Percentiles rank a stretch among this genome's conserved stretches.
phyloP scores from a whole-genome alignment of 2,329 filamentous ascomycete species.

The Botryosphaeria agaves region DNA sequence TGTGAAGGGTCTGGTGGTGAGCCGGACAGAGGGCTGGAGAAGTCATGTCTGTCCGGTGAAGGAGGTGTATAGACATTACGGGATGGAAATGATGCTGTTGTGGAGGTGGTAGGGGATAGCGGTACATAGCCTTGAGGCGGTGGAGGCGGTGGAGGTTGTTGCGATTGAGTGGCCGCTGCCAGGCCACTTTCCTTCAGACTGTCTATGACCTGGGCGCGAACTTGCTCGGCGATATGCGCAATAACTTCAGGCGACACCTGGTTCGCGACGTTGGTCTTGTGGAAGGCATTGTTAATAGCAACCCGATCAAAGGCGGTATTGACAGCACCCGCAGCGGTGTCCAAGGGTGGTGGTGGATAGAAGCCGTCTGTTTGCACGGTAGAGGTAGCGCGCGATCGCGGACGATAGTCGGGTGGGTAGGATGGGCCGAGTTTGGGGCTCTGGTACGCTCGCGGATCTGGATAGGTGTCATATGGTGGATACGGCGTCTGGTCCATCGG shows the following conservation, averaged over 20 bases:
- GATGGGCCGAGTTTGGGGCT: neutral
- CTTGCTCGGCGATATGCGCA: slow-evolving; percentile 39
- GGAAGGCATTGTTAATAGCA: slow-evolving; percentile 38
- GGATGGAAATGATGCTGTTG: slow-evolving; percentile 28
- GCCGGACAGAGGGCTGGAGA: slow-evolving; percentile 12
- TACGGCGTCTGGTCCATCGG: neutral
- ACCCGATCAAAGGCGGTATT: slow-evolving; percentile 37
- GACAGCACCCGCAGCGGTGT: slow-evolving; percentile 2
- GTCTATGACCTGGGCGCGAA: slow-evolving; percentile 37
- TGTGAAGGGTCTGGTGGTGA: too few relatives aligned
- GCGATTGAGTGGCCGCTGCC: slow-evolving; percentile 10
- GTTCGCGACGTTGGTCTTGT: slow-evolving; percentile 29
- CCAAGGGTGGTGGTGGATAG: slow-evolving; percentile 6
- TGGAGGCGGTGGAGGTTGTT: slow-evolving; percentile 18
- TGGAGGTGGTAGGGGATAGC: slow-evolving; percentile 25
- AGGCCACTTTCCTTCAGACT: slow-evolving; percentile 30
- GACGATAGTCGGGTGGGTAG: slow-evolving; percentile 4
- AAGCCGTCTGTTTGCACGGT: slow-evolving; percentile 12
- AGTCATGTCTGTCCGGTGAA: slow-evolving; percentile 25
- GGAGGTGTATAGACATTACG: slow-evolving; percentile 37
- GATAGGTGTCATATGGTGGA: neutral
- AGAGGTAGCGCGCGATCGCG: slow-evolving; percentile 14
- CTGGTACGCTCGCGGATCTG: neutral
- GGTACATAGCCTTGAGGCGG: slow-evolving; percentile 14
- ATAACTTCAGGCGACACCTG: slow-evolving; percentile 42